Evolutionary conservation across 2,329 filamentous ascomycete genomes (phyloP), one percentile per base, ranked within the genome.

Genomic region (Penicillium frequentans): DNA sequence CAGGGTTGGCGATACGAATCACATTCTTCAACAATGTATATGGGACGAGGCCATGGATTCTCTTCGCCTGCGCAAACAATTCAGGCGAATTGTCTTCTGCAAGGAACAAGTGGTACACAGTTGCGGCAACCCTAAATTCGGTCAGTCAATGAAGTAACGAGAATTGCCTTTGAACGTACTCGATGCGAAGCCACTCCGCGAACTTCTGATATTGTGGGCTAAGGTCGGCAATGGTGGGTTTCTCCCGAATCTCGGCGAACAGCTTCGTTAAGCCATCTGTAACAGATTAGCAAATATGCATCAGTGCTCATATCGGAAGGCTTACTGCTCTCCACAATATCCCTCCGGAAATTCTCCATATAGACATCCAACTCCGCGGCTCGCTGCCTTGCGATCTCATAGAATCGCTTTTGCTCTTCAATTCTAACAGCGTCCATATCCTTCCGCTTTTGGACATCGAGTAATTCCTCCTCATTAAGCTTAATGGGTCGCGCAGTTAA

Each of bases 41-140:
- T 0, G 95, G 95, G 45, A 99, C 89, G 55, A 98, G 84, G 0
- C 93, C 96, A 72, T 99, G 95, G 52, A 98, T 97, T 59, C 90
- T 86, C 77, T 93, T 96, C 5, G 90, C 88, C 75, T 99, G 95
- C 0, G 92, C 91, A 73, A 98, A 98, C 29, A 99, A 77, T 70
- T 99, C 95, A 1, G 95, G 93, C 0, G 93, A 97, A 74, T 99
- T 99, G 77, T 99, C 95, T 73, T 99, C 95, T 6, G 95, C 95
- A 45, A 99, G 83, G 81, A 99, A 99, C 33, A 99, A 81, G 73
- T 99, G 95, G 71, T 99, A 99, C 57, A 98, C 86, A 23, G 95
- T 97, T 42, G 95, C 95, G 24, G 95, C 95, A 49, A 99, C 88
- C 77, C 79, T 82, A 52, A 19, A 46, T 35, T 27, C 31, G 26